Evolutionary conservation across 1,284 basidiomycete genomes (phyloP).

Genomic region (Leccinum holopus): DNA sequence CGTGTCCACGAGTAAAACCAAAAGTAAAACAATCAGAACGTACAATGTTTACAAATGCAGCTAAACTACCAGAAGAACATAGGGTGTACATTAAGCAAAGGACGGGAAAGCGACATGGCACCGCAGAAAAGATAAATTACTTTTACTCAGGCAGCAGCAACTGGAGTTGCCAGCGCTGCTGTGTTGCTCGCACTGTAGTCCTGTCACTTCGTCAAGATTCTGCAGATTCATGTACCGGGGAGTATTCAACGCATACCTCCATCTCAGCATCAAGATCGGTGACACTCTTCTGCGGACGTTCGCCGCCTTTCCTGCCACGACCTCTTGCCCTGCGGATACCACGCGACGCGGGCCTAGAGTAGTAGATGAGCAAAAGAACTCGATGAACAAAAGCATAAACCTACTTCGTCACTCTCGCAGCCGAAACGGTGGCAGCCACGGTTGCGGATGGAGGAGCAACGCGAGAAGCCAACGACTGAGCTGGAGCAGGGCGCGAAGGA

Average conservation of each 20-base stretch:
- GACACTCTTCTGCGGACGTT: slow-evolving; percentile 62
- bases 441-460: slow-evolving; percentile 59
- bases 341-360: slow-evolving; percentile 33
- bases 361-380: slow-evolving; percentile 10
- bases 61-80: slow-evolving; percentile 23
- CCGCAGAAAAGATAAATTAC: background rate
- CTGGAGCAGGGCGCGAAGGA: slow-evolving; percentile 69
- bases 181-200: slow-evolving; percentile 66
- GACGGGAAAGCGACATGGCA: slow-evolving; percentile 16
- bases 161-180: slow-evolving; percentile 40
- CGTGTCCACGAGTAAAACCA: background rate
- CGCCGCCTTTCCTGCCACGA: slow-evolving; percentile 63
- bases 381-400: slow-evolving; percentile 21
- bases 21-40: slow-evolving; percentile 6
- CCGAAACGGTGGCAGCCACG: slow-evolving; percentile 24
- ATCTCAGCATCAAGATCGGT: slow-evolving; percentile 82
- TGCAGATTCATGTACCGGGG: slow-evolving; percentile 15
- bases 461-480: slow-evolving; percentile 62
- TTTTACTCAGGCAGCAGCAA: slow-evolving; percentile 28
- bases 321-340: slow-evolving; percentile 54
- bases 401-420: slow-evolving; percentile 44
- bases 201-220: slow-evolving; percentile 34
- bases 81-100: slow-evolving; percentile 14
- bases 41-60: slow-evolving; percentile 22
- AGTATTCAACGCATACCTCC: slow-evolving; percentile 55